These are phyloP conservation scores for Ceratocystis variospora DNA, from an alignment of 2,329 filamentous ascomycete genomes.

Conservation along the genomic window DNA sequence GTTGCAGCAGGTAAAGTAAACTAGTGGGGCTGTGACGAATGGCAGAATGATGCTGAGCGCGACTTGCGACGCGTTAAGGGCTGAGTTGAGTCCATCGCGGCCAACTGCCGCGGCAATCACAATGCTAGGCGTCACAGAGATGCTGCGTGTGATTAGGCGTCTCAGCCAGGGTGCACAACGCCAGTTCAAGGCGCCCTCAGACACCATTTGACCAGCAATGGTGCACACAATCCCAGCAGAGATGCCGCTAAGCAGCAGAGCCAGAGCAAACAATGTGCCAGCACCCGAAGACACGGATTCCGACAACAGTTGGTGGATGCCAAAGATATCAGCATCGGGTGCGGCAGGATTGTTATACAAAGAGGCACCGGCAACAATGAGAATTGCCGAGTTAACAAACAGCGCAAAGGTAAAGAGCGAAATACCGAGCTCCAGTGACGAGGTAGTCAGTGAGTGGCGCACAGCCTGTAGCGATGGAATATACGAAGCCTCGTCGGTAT, in stretches of 20 bases:
- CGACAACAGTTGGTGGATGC: conserved; percentile 62
- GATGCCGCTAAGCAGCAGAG: conserved; percentile 64
- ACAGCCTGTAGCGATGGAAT: conserved; percentile 61
- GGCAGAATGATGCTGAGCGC: conserved; percentile 65
- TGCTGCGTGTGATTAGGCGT: conserved; percentile 59
- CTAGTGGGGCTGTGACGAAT: conserved; percentile 67
- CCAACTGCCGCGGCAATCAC: conserved; percentile 72
- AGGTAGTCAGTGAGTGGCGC: conserved; percentile 57
- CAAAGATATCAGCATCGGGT: conserved; percentile 62
- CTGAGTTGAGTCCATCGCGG: conserved; percentile 51
- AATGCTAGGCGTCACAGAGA: conserved; percentile 71
- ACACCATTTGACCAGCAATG: conserved; percentile 79
- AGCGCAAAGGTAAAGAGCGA: conserved; percentile 72
- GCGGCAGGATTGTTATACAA: conserved; percentile 51
- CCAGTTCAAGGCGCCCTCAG: conserved; percentile 69
- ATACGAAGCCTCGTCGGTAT: conserved; percentile 44
- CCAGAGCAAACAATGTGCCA: conserved; percentile 71
- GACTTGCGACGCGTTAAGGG: conserved; percentile 65
- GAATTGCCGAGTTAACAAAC: conserved; percentile 71
- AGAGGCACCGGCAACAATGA: conserved; percentile 68
- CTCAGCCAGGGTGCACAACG: conserved; percentile 63
- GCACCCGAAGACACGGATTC: conserved; percentile 57
- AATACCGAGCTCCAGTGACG: conserved; percentile 53
- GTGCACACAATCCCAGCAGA: conserved; percentile 80
- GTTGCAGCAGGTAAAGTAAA: conserved; percentile 70